Base-by-base conservation (phyloP, 768 basidiomycete species). In the Macrocybe gigantea region DNA sequence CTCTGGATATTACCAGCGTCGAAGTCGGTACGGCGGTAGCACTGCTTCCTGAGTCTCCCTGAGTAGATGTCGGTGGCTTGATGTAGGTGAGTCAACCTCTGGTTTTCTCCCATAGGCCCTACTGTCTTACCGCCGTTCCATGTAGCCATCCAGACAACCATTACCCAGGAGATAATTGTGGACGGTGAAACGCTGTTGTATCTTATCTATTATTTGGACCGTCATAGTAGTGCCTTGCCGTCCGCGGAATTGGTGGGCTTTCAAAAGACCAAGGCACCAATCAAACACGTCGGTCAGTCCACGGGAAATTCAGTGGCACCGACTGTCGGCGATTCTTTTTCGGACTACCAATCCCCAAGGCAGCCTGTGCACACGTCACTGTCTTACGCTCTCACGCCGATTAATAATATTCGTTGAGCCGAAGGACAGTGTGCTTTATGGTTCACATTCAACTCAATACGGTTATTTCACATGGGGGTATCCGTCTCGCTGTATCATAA, bases 111-210 rank as follows among this genome's bases (percentile, higher is more conserved):
- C 33, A 49, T 40, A 40, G 45, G 42, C 60, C n/a, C 61, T 60
- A 57, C 52, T 54, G 63, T 52, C 62, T 52, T 59, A 53, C 62
- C 57, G 52, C 63, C 61, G 67, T 52, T 56, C 55, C 22, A 22
- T 22, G 22, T 51, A 82, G 79, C 68, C 54, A 60, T 72, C 50
- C 69, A 75, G 47, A 77, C 75, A n/a, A 73, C 63, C 38, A 72
- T 89, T 60, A 79, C 79, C 31, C 88, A 90, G 66, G 79, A 88
- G 67, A 68, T 90, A 55, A 68, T 80, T 48, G 74, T 80, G 48
- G 84, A 88, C 65, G 75, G 75, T 55, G 74, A 76, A 52, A 73
- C 79, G 12, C 67, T 86, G 44, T 75, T 86, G 45, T 77, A 75
- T 55, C 66, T 88, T 53, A 71, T 82, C 42, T 88, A 87, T 62